These are phyloP conservation scores for Gyromitra esculenta DNA, from an alignment of 2,329 filamentous ascomycete genomes.

Conservation along the genomic window DNA sequence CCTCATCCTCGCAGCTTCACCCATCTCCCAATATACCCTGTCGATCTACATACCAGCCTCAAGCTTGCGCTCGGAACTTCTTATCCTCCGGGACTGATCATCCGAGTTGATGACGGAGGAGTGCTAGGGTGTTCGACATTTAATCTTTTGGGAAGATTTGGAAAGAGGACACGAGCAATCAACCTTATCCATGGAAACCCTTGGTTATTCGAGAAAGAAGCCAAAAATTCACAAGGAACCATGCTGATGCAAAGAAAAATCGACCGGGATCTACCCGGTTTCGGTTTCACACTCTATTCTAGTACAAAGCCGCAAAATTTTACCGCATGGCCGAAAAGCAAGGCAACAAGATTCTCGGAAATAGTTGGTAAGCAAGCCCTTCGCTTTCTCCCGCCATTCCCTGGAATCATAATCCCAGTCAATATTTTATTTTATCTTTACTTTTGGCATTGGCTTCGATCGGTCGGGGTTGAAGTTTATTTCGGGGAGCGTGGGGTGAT, in stretches of 20 bases:
- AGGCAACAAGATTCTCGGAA: slow-evolving; percentile 89
- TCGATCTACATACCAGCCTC: slow-evolving; percentile 52
- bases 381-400: slow-evolving; percentile 34
- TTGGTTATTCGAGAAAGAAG: slow-evolving; percentile 22
- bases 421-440: slow-evolving; percentile 49
- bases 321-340: slow-evolving; percentile 89
- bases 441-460: slow-evolving; percentile 12
- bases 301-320: slow-evolving; percentile 76
- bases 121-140: slow-evolving; percentile 18
- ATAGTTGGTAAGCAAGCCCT: slow-evolving; percentile 80
- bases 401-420: slow-evolving; percentile 55
- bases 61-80: slow-evolving; percentile 9
- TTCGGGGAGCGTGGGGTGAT: slow-evolving; percentile 30
- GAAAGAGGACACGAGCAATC: background rate
- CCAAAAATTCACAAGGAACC: slow-evolving; percentile 13
- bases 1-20: slow-evolving; percentile 10
- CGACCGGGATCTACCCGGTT: slow-evolving; percentile 42
- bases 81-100: slow-evolving; percentile 20
- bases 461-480: slow-evolving; percentile 10
- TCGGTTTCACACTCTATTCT: slow-evolving; percentile 36
- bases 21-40: slow-evolving; percentile 58
- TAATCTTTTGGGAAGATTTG: background rate
- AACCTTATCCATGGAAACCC: slow-evolving; percentile 25
- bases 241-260: slow-evolving; percentile 43
- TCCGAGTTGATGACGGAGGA: slow-evolving; percentile 7